Conservation (phyloP, 768 basidiomycete genomes). For the Baorangia bicolor region DNA sequence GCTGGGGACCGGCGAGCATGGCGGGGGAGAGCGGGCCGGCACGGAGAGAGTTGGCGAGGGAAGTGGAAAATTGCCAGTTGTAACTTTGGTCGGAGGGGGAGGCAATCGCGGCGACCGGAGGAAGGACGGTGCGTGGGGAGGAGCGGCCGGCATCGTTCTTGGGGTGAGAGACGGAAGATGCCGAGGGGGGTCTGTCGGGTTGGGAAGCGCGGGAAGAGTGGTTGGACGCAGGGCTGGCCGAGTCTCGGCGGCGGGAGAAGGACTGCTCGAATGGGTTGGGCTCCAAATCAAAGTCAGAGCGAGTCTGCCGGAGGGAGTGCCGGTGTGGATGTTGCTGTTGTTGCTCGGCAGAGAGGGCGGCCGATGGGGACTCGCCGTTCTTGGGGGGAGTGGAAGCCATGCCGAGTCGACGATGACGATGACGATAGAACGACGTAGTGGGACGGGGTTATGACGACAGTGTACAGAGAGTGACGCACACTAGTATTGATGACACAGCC, state of each 20-base stretch:
- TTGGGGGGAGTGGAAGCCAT: conserved; percentile 31
- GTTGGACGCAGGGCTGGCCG: conserved; percentile 34
- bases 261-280: conserved; percentile 96
- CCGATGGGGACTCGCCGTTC: conserved; percentile 37
- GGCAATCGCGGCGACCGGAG: conserved; percentile 76
- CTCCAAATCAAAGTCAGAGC: conserved; percentile 74
- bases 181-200: conserved; percentile 33
- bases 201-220: conserved; percentile 38
- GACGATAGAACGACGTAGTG: conserved; percentile 21
- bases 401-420: conserved; percentile 17
- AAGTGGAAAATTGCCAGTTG: conserved; percentile 61
- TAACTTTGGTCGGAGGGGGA: conserved; percentile 50
- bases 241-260: conserved; percentile 55
- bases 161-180: conserved; percentile 31
- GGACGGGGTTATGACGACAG: conserved; percentile 26
- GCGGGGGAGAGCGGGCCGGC: conserved; percentile 94
- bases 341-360: conserved; percentile 13
- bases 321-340: conserved; percentile 10
- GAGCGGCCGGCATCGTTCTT: conserved; percentile 33
- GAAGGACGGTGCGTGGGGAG: conserved; percentile 71
- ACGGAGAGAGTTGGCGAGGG: conserved; percentile 75
- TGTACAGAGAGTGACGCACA: conserved; percentile 16
- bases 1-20: conserved; percentile 89
- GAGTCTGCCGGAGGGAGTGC: conserved; percentile 42
- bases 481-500: conserved; percentile 18